Evolutionary conservation across 2,329 filamentous ascomycete genomes (phyloP), one percentile per base, ranked within the genome.

Genomic region (Calonectria naviculata): DNA sequence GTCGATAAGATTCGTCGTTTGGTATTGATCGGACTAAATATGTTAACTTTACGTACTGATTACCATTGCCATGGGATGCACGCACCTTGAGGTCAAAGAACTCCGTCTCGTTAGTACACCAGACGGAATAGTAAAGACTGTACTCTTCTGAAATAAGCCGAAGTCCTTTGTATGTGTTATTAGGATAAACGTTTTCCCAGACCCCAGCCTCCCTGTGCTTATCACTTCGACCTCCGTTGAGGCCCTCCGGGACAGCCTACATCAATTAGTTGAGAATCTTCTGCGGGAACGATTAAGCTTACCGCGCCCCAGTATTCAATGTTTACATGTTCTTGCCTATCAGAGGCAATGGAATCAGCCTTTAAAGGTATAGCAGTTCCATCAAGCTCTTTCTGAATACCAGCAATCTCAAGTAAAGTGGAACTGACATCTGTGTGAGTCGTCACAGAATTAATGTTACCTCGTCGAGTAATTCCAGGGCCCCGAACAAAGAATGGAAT

Each of bases 51-150:
- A 1, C 13, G 13, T 15, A n/a, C 26, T 5, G 2, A 29, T 4
- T 26, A 26, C 12, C 19, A n/a, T n/a, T n/a, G n/a, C 17, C n/a
- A 17, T 8, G 17, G 5, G 34, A 1, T 21, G 2, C 7, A 68
- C 82, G 68, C 78, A 88, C 89, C 65, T 83, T 86, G 26, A 91
- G 74, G 21, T 89, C 83, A 73, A 87, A 89, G 2, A 87, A 81
- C 70, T 89, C 85, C 24, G 85, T 82, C 70, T 79, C 76, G 47
- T 86, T 85, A 4, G 81, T 87, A 75, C 88, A 90, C 87, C 88
- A 89, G 1, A 89, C 87, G 0, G 85, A 86, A 70, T 91, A 91
- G 72, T 88, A 87, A 4, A 90, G 75, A 70, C 84, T 89, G 70
- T 90, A 90, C 3, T 81, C 80, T 1, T 84, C 75, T 0, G 83